phyloP scores from a whole-genome alignment of 257 asterid genomes.

The Primulina huaijiensis region DNA sequence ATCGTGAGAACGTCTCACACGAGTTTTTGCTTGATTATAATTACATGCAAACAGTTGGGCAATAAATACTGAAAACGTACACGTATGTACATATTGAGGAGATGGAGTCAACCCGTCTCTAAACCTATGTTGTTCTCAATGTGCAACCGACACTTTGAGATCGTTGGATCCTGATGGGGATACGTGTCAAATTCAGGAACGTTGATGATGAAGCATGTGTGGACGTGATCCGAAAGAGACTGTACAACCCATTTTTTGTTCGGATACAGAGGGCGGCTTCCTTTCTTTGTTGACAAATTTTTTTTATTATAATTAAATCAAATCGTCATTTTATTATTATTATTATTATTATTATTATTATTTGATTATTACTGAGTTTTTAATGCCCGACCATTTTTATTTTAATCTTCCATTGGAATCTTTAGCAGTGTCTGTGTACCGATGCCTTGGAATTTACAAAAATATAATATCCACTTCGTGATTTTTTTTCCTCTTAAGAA shows the following conservation, averaged over 20 bases:
- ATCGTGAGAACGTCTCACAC: too few species aligned
- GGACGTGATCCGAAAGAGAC: conserved; percentile 29
- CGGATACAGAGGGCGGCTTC: conserved; percentile 19
- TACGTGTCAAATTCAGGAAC: conserved; percentile 17
- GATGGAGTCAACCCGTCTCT: conserved; percentile 9
- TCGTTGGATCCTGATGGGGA: conserved; percentile 26
- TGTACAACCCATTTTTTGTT: conserved; percentile 33
- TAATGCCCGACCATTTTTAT: background rate
- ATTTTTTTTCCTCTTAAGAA: too few species aligned
- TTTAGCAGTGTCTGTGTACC: too few species aligned
- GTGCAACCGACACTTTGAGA: conserved; percentile 50
- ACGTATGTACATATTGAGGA: conserved; percentile 5
- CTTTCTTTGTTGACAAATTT: conserved; percentile 9
- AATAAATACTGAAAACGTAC: background rate
- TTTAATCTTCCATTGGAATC: too few species aligned
- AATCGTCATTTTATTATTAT: too few species aligned
- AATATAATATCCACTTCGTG: too few species aligned
- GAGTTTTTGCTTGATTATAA: too few species aligned
- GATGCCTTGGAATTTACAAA: too few species aligned
- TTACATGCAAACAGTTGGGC: too few species aligned
- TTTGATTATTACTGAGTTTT: too few species aligned
- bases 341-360: too few species aligned
- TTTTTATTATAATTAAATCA: too few species aligned
- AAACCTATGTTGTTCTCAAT: background rate
- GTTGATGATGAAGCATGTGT: conserved; percentile 7